phyloP scores from a whole-genome alignment of 169 alveolate genomes.

The Plasmodium sp. region DNA sequence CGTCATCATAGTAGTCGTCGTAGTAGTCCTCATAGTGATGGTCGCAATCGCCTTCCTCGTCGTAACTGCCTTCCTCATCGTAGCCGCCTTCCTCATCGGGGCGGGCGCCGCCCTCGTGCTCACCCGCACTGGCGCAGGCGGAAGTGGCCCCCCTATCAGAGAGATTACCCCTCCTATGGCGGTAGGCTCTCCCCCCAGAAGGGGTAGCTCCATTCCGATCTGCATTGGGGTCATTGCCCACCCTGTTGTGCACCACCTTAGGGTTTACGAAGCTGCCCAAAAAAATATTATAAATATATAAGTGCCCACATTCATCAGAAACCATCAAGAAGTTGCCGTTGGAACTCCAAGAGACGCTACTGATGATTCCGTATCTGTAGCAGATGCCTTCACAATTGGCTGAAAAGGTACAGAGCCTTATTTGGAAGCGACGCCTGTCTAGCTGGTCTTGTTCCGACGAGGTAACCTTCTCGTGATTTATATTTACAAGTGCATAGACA shows the following conservation, averaged over 20 bases:
- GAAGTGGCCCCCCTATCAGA: neutral
- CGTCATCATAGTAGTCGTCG: neutral
- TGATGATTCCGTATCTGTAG: slow-evolving; percentile 32
- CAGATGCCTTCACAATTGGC: slow-evolving; percentile 11
- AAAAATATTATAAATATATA: slow-evolving; percentile 51
- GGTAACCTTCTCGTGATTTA: slow-evolving; percentile 31
- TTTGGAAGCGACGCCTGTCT: slow-evolving; percentile 18
- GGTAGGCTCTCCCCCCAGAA: neutral
- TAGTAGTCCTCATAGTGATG: neutral
- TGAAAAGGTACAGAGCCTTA: slow-evolving; percentile 31
- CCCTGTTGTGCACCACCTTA: neutral
- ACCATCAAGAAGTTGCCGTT: slow-evolving; percentile 29
- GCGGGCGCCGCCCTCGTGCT: neutral
- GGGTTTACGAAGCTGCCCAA: slow-evolving; percentile 23
- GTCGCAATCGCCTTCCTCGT: neutral
- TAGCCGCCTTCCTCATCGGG: neutral
- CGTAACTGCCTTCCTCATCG: neutral
- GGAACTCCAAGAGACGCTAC: slow-evolving; percentile 26
- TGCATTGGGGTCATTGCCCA: neutral
- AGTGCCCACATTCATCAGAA: slow-evolving; percentile 23
- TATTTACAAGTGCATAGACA: slow-evolving; percentile 39
- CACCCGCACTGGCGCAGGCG: neutral
- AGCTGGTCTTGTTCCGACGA: neutral
- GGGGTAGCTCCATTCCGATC: neutral
- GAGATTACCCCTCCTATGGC: neutral